Conservation (phyloP, 2,329 filamentous ascomycete genomes). For the Claviceps africana region DNA sequence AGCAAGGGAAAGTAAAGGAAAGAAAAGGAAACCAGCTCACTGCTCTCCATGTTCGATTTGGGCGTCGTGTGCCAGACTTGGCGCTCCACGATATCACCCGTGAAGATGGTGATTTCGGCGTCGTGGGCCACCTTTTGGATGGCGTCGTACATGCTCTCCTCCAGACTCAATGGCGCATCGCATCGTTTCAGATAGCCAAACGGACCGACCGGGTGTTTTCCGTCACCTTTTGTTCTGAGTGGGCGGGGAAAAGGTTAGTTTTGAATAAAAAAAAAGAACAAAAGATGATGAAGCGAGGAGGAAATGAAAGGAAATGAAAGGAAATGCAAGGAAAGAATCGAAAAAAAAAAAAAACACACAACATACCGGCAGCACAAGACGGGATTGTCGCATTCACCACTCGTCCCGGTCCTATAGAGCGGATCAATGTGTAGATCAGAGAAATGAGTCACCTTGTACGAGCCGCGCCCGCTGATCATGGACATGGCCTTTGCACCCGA, state of each 20-base stretch:
- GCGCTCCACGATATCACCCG: not conserved
- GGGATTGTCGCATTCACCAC: constrained; percentile 10
- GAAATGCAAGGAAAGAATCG: too few relatives aligned
- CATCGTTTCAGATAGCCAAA: not conserved
- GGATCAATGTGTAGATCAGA: constrained; percentile 1
- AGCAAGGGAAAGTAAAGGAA: too few relatives aligned
- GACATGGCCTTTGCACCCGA: not conserved
- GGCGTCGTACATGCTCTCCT: constrained; percentile 1
- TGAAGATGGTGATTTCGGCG: not conserved
- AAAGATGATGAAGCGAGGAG: too few relatives aligned
- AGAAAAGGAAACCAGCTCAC: constrained; percentile 9
- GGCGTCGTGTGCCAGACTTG: not conserved
- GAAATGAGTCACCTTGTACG: not conserved
- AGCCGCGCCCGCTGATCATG: not conserved
- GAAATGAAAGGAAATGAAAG: too few relatives aligned
- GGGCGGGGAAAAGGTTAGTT: too few relatives aligned
- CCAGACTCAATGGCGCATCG: not conserved
- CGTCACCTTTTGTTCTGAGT: not conserved
- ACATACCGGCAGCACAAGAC: constrained; percentile 7
- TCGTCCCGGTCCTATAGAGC: not conserved
- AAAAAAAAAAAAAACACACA: not conserved
- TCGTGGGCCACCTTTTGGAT: not conserved
- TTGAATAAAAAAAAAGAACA: not conserved
- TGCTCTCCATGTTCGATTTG: constrained; percentile 7
- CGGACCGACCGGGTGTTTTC: not conserved